Conservation (phyloP, 371 early-diverging fungal species). For the Mucor circinelloides region DNA sequence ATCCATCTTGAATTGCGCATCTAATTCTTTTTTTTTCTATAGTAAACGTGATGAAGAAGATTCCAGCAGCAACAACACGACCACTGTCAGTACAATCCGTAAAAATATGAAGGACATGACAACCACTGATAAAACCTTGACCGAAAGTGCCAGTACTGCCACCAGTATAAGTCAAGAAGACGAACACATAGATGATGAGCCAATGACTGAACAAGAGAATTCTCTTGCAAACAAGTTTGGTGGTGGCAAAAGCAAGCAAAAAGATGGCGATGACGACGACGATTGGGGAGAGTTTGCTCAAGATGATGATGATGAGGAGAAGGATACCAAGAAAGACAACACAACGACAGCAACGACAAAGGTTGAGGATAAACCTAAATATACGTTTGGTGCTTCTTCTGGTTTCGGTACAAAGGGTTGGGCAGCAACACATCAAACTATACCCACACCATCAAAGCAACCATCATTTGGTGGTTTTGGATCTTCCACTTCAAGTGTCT, state of each 20-base stretch:
- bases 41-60: conserved; percentile 45
- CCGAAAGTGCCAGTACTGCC: conserved; percentile 11
- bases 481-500: conserved; percentile 2
- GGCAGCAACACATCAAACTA: conserved; percentile 33
- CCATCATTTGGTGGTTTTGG: conserved; percentile 37
- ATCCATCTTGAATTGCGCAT: background rate
- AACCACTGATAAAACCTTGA: conserved; percentile 36
- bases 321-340: conserved; percentile 6
- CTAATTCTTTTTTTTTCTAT: background rate
- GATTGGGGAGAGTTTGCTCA: conserved; percentile 50
- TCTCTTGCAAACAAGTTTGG: conserved; percentile 31
- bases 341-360: background rate
- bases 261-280: conserved; percentile 24
- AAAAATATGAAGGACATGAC: conserved; percentile 51
- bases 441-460: conserved; percentile 34
- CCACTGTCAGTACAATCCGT: conserved; percentile 44
- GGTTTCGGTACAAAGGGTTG: conserved; percentile 52
- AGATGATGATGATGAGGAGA: conserved; percentile 28
- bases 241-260: conserved; percentile 22
- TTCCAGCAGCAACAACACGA: background rate
- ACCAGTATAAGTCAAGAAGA: background rate
- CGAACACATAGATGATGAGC: conserved; percentile 13
- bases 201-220: conserved; percentile 14
- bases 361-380: conserved; percentile 32
- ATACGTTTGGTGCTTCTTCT: conserved; percentile 51